Conservation (phyloP, 495 filamentous ascomycete species). For the Xylaria grammica region DNA sequence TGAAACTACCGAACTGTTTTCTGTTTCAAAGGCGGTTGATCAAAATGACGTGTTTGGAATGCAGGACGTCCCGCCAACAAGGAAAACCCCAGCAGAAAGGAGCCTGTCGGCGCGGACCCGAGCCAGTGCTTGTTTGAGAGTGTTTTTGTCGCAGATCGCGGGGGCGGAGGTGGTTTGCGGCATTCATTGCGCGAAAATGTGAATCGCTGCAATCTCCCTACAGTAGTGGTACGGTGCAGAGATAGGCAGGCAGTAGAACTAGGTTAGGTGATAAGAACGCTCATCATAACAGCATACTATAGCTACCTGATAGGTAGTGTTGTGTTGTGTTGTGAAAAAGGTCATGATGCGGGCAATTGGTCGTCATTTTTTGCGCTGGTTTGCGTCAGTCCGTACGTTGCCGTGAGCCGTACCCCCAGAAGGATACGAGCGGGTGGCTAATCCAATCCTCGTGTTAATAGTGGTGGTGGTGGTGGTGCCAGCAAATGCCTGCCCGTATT, state of each 20-base stretch:
- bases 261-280: too few relatives aligned
- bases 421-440: constrained; percentile 23
- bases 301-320: too few relatives aligned
- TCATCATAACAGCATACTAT: too few relatives aligned
- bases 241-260: not conserved
- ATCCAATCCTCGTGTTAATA: constrained; percentile 21
- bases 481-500: too few relatives aligned
- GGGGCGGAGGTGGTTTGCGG: constrained; percentile 16
- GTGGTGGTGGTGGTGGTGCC: too few relatives aligned
- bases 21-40: constrained; percentile 3
- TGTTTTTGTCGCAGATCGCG: constrained; percentile 30
- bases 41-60: constrained; percentile 9
- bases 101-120: not conserved
- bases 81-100: constrained; percentile 2
- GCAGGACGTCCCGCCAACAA: not conserved
- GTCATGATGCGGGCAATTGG: not conserved
- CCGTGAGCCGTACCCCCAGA: not conserved
- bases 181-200: constrained; percentile 12
- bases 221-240: not conserved
- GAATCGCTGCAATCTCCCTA: constrained; percentile 14
- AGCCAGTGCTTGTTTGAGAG: constrained; percentile 4
- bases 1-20: too few relatives aligned
- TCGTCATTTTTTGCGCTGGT: not conserved
- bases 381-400: not conserved
- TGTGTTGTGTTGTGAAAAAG: not conserved